Conservation (phyloP, 169 alveolate species). For the Plasmodium vinckei region DNA sequence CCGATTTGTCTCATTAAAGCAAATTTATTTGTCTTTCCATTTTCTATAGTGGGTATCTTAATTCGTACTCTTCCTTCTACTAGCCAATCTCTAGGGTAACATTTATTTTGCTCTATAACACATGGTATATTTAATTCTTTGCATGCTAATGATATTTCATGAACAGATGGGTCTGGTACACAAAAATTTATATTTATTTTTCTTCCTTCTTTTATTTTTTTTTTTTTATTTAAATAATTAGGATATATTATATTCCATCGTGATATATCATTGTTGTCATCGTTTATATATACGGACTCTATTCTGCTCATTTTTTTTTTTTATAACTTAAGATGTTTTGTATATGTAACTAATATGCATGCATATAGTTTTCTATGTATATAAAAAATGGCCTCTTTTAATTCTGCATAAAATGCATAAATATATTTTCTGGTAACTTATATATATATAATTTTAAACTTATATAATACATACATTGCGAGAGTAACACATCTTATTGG, state of each 20-base stretch:
- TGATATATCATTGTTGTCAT: slow-evolving; percentile 27
- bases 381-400: neutral
- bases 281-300: slow-evolving; percentile 4
- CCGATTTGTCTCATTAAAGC: slow-evolving; percentile 63
- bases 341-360: neutral
- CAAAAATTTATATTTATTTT: slow-evolving; percentile 77
- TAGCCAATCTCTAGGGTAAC: slow-evolving; percentile 83
- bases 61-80: slow-evolving; percentile 84
- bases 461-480: too few relatives aligned
- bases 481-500: too few relatives aligned
- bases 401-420: too few relatives aligned
- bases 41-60: slow-evolving; percentile 27
- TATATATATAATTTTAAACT: too few relatives aligned
- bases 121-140: slow-evolving; percentile 80
- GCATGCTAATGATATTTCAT: slow-evolving; percentile 83
- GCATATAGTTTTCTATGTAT: neutral
- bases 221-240: slow-evolving; percentile 82
- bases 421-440: too few relatives aligned
- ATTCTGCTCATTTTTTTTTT: slow-evolving; percentile 18
- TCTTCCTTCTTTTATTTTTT: slow-evolving; percentile 83
- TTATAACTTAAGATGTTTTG: neutral
- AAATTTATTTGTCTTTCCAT: slow-evolving; percentile 23
- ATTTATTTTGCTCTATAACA: slow-evolving; percentile 80
- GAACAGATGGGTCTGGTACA: slow-evolving; percentile 81
- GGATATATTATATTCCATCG: slow-evolving; percentile 83